Evolutionary conservation across 257 asterid genomes (phyloP).

Genomic region (Cordia subcordata): DNA sequence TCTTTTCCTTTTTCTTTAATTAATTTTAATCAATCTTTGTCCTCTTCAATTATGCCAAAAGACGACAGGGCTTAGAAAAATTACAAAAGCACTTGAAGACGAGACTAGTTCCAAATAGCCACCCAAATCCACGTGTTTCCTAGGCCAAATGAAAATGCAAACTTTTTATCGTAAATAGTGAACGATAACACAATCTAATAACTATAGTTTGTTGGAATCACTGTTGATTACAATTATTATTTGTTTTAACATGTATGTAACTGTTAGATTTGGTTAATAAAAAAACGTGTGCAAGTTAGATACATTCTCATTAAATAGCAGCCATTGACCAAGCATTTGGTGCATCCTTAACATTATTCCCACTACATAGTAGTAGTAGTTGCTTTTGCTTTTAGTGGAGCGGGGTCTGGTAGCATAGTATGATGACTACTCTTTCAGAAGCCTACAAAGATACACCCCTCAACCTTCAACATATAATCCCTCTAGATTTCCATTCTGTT

Average conservation of each 20-base stretch:
- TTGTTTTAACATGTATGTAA: too few relatives aligned
- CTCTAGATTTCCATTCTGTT: slow-evolving; percentile 54
- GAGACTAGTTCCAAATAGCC: slow-evolving; percentile 14
- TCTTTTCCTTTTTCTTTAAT: neutral
- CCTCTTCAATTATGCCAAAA: neutral
- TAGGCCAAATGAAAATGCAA: neutral
- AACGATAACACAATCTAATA: too few relatives aligned
- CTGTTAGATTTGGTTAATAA: too few relatives aligned
- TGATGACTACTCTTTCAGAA: slow-evolving; percentile 43
- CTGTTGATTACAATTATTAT: too few relatives aligned
- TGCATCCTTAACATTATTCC: neutral
- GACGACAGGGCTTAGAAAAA: neutral
- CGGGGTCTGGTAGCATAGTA: neutral
- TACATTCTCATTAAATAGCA: slow-evolving; percentile 2
- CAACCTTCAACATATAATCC: slow-evolving; percentile 41
- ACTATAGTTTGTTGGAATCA: too few relatives aligned
- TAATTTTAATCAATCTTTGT: neutral
- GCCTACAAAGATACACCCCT: slow-evolving; percentile 42
- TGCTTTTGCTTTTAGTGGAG: neutral
- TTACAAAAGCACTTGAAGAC: neutral
- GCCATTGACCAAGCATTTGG: neutral
- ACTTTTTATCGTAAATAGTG: neutral
- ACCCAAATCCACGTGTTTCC: slow-evolving; percentile 4
- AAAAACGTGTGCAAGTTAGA: too few relatives aligned
- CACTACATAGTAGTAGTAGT: neutral